Evolutionary conservation across 495 filamentous ascomycete genomes (phyloP).

Genomic region (Filosporella fistucella): DNA sequence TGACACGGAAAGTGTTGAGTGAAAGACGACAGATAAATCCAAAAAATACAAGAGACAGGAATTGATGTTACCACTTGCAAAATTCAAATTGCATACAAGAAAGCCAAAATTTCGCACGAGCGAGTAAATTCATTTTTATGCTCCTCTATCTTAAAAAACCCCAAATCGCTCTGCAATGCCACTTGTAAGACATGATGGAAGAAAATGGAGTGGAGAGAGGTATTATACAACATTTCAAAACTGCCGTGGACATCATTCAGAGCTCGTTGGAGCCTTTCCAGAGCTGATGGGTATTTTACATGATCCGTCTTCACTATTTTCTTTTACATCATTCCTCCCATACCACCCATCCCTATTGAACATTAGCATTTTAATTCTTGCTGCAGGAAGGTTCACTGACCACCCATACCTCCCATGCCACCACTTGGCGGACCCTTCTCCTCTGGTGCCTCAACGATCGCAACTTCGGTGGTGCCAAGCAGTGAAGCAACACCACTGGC

Average conservation of each 20-base stretch:
- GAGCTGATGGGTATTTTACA: slow-evolving; percentile 18
- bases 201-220: slow-evolving; percentile 23
- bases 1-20: too few species aligned
- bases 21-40: too few species aligned
- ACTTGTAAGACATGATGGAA: slow-evolving; percentile 24
- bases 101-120: too few species aligned
- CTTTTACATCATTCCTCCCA: slow-evolving; percentile 49
- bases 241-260: slow-evolving; percentile 8
- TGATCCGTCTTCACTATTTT: slow-evolving; percentile 20
- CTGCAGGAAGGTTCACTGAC: slow-evolving; percentile 27
- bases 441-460: slow-evolving; percentile 95
- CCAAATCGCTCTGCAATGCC: slow-evolving; percentile 23
- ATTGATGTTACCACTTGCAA: too few species aligned
- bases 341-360: slow-evolving; percentile 21
- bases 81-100: too few species aligned
- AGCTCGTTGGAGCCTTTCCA: slow-evolving; percentile 11
- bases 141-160: slow-evolving; percentile 13
- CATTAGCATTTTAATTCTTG: slow-evolving; percentile 10
- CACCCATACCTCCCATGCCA: slow-evolving; percentile 70
- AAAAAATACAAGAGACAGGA: too few species aligned
- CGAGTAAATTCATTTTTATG: too few species aligned
- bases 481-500: slow-evolving; percentile 95
- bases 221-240: slow-evolving; percentile 24
- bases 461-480: slow-evolving; percentile 96
- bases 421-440: slow-evolving; percentile 59